Conservation (phyloP, 495 filamentous ascomycete genomes). For the Xylaria palmicola region DNA sequence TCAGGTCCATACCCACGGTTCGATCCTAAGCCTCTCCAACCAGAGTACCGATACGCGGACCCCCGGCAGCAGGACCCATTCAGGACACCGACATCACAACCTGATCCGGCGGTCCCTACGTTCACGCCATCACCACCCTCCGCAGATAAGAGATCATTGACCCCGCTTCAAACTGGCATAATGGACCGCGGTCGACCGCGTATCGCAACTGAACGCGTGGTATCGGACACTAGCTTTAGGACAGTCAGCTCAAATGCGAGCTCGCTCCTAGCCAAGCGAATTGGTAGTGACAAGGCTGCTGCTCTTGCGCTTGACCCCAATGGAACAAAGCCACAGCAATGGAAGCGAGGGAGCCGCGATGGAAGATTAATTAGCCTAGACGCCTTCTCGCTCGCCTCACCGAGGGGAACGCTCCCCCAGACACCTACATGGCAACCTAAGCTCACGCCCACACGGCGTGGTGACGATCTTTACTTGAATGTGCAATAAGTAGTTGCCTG, state of each 20-base stretch:
- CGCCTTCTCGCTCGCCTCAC: conserved; percentile 11
- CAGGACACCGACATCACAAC: neutral
- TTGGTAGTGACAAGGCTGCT: conserved; percentile 46
- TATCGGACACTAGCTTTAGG: conserved; percentile 20
- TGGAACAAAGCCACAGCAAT: conserved; percentile 21
- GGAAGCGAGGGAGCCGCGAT: conserved; percentile 16
- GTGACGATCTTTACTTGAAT: conserved; percentile 42
- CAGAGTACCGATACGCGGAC: neutral
- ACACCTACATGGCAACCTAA: conserved; percentile 53
- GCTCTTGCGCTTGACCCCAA: conserved; percentile 35
- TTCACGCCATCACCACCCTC: conserved; percentile 4
- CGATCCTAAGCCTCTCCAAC: neutral
- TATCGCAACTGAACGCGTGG: conserved; percentile 4
- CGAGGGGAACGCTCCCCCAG: conserved; percentile 35
- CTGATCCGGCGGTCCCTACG: neutral
- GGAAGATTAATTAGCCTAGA: conserved; percentile 18
- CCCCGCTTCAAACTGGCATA: neutral
- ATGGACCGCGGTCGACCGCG: neutral
- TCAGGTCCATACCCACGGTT: neutral
- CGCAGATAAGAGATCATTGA: neutral
- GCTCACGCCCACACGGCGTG: conserved; percentile 41
- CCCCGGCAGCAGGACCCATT: conserved; percentile 9
- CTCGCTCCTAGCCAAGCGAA: conserved; percentile 48
- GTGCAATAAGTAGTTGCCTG: conserved; percentile 29
- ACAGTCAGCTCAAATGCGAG: conserved; percentile 27